Evolutionary conservation across 2,329 filamentous ascomycete genomes (phyloP), one percentile per base, ranked within the genome.

Genomic region (Pochonia chlamydosporia): DNA sequence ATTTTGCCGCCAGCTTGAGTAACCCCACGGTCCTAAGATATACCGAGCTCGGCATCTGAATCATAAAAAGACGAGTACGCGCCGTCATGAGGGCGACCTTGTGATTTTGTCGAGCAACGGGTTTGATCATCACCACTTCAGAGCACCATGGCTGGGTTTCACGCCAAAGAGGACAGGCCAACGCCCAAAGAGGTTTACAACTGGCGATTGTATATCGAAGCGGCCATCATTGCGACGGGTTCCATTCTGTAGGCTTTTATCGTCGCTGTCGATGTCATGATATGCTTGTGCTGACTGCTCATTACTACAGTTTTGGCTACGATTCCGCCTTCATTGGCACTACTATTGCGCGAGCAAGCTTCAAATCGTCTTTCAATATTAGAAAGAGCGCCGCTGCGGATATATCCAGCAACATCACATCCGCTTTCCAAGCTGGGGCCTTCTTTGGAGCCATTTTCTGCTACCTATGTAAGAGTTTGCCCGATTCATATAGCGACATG

Each of bases 101-200:
- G 35, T 18, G 4, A 18, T 21, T 39, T 10, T 2, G n/a, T 10
- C 35, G 20, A 16, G n/a, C 8, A 8, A 16, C 20, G 16, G 9
- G 9, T 16, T 21, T 39, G 4, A 8, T 16, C n/a, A 8, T 8
- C 30, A 25, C 26, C 35, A 26, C n/a, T n/a, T n/a, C n/a, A n/a
- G 42, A 43, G 53, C 26, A 28, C 26, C 26, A 68, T 68, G 65
- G 63, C 60, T 47, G 64, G 65, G 24, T 60, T 74, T 53, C 68
- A 70, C 43, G 73, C 73, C 31, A 70, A 73, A 31, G 76, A 79
- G 57, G 76, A 79, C 58, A 67, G 76, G 53, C 75, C 75, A 23
- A 79, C 75, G 52, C 76, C 76, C 18, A 67, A 70, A 49, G 73
- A 77, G 60, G 75, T 79, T 52, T 77, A 77, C 60, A 78, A 77